Evolutionary conservation across 2,329 filamentous ascomycete genomes (phyloP), one percentile per base, ranked within the genome.

Genomic region (Pseudocercospora musae): DNA sequence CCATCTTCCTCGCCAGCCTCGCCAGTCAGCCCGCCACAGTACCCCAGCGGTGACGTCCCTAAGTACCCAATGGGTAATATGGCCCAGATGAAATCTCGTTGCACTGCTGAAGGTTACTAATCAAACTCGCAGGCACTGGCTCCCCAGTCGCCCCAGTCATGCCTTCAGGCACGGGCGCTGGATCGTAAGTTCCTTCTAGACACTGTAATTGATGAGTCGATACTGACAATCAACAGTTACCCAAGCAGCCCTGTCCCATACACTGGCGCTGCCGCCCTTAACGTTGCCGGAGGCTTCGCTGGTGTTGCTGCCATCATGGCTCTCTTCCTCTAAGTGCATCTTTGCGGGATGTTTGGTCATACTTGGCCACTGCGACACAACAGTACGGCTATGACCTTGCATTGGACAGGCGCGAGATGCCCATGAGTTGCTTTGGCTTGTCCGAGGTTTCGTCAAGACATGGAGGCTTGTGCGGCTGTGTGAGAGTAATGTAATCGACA

Each of bases 251-350:
- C 63, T 44, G 56, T 59, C 29, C 62, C 61, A 44, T 69, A 69
- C 68, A 66, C 62, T 40, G 62, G 64, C n/a, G 52, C 52, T 25
- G 68, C 64, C 53, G 57, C 44, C 55, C 50, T 68, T 58, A 66
- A 67, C 59, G 68, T 66, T 33, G 67, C 62, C 33, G 65, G 68
- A 33, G 55, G 68, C 42, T 60, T 71, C 50, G 64, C 65, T 37
- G 68, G 64, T 59, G 58, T 66, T 40, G 69, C 66, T 62, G 69
- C 68, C 58, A 59, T 69, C 50, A 63, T 67, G 27, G 69, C 69
- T 64, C 59, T 71, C 68, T 71, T 71, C 66, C 53, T 71, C 56
- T 71, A 70, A 62, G 57, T 58, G 59, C 33, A 33, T 63, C 55
- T 57, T 52, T 53, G 57, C 59, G 52, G 25, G 54, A 66, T 60